Evolutionary conservation across 2,329 filamentous ascomycete species (phyloP).

Genomic region (Botrytis squamosa): DNA sequence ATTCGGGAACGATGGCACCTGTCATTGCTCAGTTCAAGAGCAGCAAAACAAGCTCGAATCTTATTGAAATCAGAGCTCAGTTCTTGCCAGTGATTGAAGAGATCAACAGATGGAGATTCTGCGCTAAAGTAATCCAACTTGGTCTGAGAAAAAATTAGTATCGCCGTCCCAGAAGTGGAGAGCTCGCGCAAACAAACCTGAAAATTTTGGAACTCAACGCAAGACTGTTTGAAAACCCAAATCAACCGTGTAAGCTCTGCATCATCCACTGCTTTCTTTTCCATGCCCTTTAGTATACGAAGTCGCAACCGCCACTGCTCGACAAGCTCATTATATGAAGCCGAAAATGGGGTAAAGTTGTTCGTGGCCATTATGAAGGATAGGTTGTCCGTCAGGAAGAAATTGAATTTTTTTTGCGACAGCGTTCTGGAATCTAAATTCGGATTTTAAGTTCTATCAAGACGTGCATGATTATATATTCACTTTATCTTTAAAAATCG

Average conservation of each 20-base stretch:
- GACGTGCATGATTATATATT: neutral
- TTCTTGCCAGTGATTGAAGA: neutral
- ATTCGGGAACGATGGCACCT: neutral
- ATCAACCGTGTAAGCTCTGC: neutral
- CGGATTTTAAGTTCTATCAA: neutral
- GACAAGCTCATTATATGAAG: neutral
- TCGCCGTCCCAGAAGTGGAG: neutral
- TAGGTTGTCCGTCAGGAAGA: rapidly evolving
- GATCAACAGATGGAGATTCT: neutral
- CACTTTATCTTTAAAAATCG: neutral
- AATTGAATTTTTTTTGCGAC: neutral
- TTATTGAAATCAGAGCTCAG: neutral
- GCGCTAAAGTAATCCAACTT: constrained; percentile 2
- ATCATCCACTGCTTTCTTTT: neutral
- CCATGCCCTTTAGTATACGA: neutral
- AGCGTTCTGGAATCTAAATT: rapidly evolving
- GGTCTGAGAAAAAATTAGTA: neutral
- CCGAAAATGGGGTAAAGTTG: neutral
- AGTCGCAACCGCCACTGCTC: neutral
- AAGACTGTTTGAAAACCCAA: neutral
- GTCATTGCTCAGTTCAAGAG: neutral
- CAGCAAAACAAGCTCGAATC: neutral
- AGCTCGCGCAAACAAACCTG: neutral
- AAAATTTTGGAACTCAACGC: neutral
- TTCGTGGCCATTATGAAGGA: neutral